Percentiles rank a stretch among this genome's conserved stretches.
Conservation (phyloP, 805 yeast genomes). For the Allodekkera sacchari region DNA sequence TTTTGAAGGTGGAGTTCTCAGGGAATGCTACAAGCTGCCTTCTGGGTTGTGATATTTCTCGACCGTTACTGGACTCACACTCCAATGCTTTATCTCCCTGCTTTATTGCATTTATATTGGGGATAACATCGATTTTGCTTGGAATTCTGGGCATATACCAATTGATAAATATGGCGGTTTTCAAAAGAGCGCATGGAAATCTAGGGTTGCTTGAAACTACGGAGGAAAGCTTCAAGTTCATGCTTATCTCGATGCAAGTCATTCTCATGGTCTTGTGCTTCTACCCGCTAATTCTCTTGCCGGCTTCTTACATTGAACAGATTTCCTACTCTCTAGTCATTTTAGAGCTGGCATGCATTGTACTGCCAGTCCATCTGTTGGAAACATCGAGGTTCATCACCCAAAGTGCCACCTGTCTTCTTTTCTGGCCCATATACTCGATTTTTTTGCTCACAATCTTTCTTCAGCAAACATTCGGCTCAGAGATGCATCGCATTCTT, state of each 20-base stretch:
- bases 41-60: too few relatives aligned
- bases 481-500: slow-evolving; percentile 7
- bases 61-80: slow-evolving; percentile 16
- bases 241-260: slow-evolving; percentile 8
- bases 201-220: neutral
- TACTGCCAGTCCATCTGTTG: slow-evolving; percentile 34
- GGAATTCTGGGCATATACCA: slow-evolving; percentile 16
- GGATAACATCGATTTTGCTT: slow-evolving; percentile 6
- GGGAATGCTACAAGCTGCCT: too few relatives aligned
- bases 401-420: slow-evolving; percentile 30
- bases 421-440: slow-evolving; percentile 31
- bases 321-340: slow-evolving; percentile 9
- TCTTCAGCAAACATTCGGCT: slow-evolving; percentile 26
- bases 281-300: slow-evolving; percentile 3
- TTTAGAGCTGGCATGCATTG: slow-evolving; percentile 14
- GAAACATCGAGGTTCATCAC: slow-evolving; percentile 33
- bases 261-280: slow-evolving; percentile 6
- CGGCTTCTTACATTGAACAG: slow-evolving; percentile 3
- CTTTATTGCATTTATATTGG: slow-evolving; percentile 18
- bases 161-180: slow-evolving; percentile 5
- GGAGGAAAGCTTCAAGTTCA: slow-evolving; percentile 8
- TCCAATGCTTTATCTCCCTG: slow-evolving; percentile 24
- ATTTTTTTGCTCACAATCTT: slow-evolving; percentile 7
- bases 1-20: too few relatives aligned
- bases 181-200: slow-evolving; percentile 10